Evolutionary conservation across 1,284 basidiomycete genomes (phyloP).

Genomic region (Leccinum pachyderme): DNA sequence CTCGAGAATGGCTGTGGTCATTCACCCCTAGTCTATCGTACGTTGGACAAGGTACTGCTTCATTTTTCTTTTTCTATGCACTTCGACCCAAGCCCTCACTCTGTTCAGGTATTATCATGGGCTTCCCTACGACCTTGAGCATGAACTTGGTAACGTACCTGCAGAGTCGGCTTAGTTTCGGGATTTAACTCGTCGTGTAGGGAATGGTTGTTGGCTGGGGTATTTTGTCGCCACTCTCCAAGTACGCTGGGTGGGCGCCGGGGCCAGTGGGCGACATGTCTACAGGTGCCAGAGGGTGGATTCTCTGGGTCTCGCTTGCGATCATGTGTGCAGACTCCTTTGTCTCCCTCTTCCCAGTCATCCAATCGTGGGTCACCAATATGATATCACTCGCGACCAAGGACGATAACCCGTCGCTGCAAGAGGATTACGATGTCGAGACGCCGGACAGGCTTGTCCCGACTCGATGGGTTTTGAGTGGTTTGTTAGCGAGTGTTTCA

Average conservation of each 20-base stretch:
- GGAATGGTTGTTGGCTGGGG: slow-evolving; percentile 98
- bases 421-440: slow-evolving; percentile 72
- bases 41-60: slow-evolving; percentile 74
- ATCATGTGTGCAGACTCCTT: slow-evolving; percentile 94
- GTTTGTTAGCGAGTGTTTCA: slow-evolving; percentile 62
- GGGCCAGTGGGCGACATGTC: slow-evolving; percentile 85
- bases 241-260: slow-evolving; percentile 84
- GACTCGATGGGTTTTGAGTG: slow-evolving; percentile 70
- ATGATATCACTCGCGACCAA: slow-evolving; percentile 32
- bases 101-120: slow-evolving; percentile 91
- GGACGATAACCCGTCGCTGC: slow-evolving; percentile 14
- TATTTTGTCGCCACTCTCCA: slow-evolving; percentile 84
- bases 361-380: slow-evolving; percentile 50
- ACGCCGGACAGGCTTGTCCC: slow-evolving; percentile 82
- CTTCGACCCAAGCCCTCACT: background rate
- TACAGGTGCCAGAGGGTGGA: slow-evolving; percentile 87
- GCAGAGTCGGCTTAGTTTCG: background rate
- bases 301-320: slow-evolving; percentile 91
- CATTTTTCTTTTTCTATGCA: background rate
- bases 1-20: slow-evolving; percentile 90
- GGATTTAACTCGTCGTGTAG: slow-evolving; percentile 34
- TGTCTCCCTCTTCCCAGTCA: slow-evolving; percentile 78
- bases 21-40: slow-evolving; percentile 92
- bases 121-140: slow-evolving; percentile 88
- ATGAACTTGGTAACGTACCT: slow-evolving; percentile 75